Evolutionary conservation across 2,329 filamentous ascomycete species (phyloP).

Genomic region (Sordariomycetes sp.): DNA sequence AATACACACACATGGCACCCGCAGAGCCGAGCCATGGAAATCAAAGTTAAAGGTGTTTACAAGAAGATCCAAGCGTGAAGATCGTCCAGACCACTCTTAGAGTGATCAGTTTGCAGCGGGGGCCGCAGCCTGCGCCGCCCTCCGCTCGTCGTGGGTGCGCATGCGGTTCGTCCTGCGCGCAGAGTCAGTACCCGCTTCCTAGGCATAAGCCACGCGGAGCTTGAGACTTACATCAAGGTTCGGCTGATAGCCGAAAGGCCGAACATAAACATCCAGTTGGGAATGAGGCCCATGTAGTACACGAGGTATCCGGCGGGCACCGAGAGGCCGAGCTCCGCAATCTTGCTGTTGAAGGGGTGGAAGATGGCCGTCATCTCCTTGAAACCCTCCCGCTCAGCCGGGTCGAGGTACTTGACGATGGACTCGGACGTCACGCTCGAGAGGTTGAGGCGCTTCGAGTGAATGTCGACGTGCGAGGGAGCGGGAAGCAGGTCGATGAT

Average conservation of each 20-base stretch:
- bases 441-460: slow-evolving; percentile 53
- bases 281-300: slow-evolving; percentile 53
- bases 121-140: not conserved
- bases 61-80: not conserved
- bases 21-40: not conserved
- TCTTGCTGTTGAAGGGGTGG: slow-evolving; percentile 61
- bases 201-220: not conserved
- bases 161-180: slow-evolving; percentile 22
- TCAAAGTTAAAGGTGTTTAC: not conserved
- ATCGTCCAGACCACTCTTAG: not conserved
- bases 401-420: slow-evolving; percentile 30
- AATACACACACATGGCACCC: slow-evolving; percentile 5
- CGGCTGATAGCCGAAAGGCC: slow-evolving; percentile 60
- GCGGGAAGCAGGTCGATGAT: slow-evolving; percentile 54
- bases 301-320: slow-evolving; percentile 55
- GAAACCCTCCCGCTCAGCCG: slow-evolving; percentile 41
- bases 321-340: slow-evolving; percentile 48
- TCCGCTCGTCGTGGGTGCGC: slow-evolving; percentile 4
- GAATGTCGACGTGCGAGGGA: slow-evolving; percentile 49
- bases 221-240: slow-evolving; percentile 55
- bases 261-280: slow-evolving; percentile 72
- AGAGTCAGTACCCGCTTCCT: slow-evolving; percentile 10
- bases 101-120: not conserved
- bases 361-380: slow-evolving; percentile 47
- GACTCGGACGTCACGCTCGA: slow-evolving; percentile 53